phyloP scores from a whole-genome alignment of 345 rosid genomes.

The Rhizophora mangle region DNA sequence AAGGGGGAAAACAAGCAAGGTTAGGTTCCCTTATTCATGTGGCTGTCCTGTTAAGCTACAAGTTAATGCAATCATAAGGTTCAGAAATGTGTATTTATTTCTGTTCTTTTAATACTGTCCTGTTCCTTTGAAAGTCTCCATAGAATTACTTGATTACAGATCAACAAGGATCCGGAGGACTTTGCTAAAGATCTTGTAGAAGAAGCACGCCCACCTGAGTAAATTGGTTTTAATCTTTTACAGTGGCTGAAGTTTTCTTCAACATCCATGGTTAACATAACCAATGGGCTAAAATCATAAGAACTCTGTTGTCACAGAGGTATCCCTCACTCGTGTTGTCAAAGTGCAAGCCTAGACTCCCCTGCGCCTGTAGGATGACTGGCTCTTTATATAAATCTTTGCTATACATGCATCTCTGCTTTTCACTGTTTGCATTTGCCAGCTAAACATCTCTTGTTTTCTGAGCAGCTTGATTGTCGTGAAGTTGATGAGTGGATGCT shows the following conservation, averaged over 20 bases:
- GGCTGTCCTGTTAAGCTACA: too few relatives aligned
- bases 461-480: background rate
- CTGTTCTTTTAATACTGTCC: too few relatives aligned
- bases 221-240: slow-evolving; percentile 71
- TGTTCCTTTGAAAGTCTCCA: background rate
- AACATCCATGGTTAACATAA: slow-evolving; percentile 56
- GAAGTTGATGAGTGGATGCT: background rate
- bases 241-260: slow-evolving; percentile 36
- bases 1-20: too few relatives aligned
- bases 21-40: too few relatives aligned
- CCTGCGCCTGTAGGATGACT: slow-evolving; percentile 60
- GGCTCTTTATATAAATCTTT: background rate
- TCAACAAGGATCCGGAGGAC: slow-evolving; percentile 51
- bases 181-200: slow-evolving; percentile 53
- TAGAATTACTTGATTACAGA: slow-evolving; percentile 29
- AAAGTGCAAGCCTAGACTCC: slow-evolving; percentile 65
- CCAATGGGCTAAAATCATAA: slow-evolving; percentile 50
- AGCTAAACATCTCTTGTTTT: background rate
- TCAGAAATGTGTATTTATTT: too few relatives aligned
- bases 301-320: slow-evolving; percentile 36
- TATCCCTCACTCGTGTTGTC: slow-evolving; percentile 78
- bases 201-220: slow-evolving; percentile 35
- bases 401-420: background rate
- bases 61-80: too few relatives aligned
- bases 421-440: too few relatives aligned